Base-by-base conservation (phyloP, 2,329 filamentous ascomycete genomes). In the Trichophaea hybrida region DNA sequence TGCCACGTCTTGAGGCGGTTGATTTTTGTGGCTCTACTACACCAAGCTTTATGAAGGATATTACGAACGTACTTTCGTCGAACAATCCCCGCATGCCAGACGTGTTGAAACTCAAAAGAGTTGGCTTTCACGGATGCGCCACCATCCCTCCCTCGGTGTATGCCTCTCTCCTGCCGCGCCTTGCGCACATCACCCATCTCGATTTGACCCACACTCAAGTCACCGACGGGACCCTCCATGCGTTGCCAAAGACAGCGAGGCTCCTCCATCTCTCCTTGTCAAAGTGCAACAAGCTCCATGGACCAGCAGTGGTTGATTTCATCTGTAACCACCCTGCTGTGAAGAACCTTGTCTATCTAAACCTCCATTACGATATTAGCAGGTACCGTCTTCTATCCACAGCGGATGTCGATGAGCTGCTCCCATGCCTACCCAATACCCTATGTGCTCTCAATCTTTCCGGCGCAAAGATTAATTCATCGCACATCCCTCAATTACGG, bases 11-110 rank as follows among this genome's bases (percentile, higher is more conserved):
- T 57, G 76, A 78, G 61, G 85, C 84, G 1, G 68, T 91, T 24
- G 87, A 93, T 70, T 85, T 91, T 69, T 88, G 85, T 66, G 87
- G 83, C 59, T 87, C 84, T 72, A 84, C 85, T 10, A 85, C 84
- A 4, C 72, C 76, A 10, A 71, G 72, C 3, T 91, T 91, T 75
- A 82, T 81, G 66, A 75, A 78, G 52, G 75, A 83, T 0, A 86
- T 90, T 71, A 73, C 76, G 44, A 74, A 78, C 7, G 74, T 79
- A 37, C 69, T 84, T 59, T 74, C 76, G 33, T 67, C 69, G 15
- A 70, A 72, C 5, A 71, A 73, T 6, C 73, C 74, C 10, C 70
- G 77, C 46, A 72, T 77, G 72, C 78, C 81, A 12, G 74, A 75
- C 24, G 68, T 74, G 58, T 75, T 88, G 44, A 74, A 77, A 38